These are phyloP conservation scores for Phialocephala sp. DNA, from an alignment of 2,329 filamentous ascomycete species.

Conservation along the genomic window DNA sequence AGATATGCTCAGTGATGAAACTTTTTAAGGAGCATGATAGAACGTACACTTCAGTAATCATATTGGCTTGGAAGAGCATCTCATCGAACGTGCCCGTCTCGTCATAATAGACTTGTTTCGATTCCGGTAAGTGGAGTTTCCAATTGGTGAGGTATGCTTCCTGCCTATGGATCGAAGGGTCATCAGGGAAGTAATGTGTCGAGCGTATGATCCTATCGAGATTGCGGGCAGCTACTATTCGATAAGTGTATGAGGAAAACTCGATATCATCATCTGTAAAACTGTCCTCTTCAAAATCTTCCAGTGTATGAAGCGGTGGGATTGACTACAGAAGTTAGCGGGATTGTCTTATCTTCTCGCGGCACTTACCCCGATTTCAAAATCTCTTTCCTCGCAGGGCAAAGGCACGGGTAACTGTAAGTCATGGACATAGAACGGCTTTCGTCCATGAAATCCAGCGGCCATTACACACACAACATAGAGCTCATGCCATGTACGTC, in stretches of 20 bases:
- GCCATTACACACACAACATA: constrained; percentile 74
- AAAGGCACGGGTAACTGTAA: constrained; percentile 71
- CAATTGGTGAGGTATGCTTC: constrained; percentile 69
- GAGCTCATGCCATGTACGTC: constrained; percentile 88
- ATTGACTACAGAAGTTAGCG: constrained; percentile 57
- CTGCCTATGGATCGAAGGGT: constrained; percentile 59
- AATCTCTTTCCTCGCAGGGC: constrained; percentile 73
- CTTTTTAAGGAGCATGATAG: neutral
- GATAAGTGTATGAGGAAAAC: constrained; percentile 86
- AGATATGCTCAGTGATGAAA: neutral
- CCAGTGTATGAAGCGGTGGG: constrained; percentile 65
- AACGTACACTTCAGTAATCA: constrained; percentile 63
- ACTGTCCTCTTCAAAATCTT: constrained; percentile 73
- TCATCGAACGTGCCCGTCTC: constrained; percentile 78
- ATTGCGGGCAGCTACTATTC: constrained; percentile 79
- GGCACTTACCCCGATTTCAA: constrained; percentile 27
- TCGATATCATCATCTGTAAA: constrained; percentile 68
- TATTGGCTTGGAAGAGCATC: constrained; percentile 88
- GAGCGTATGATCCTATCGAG: constrained; percentile 75
- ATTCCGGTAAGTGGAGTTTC: constrained; percentile 75
- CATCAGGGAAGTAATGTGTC: constrained; percentile 55
- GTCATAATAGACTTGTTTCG: constrained; percentile 72
- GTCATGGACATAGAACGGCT: constrained; percentile 70
- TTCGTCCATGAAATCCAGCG: constrained; percentile 75
- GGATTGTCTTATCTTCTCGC: neutral